A percentile compares a stretch with the other conserved stretches of the same genome.
These are phyloP conservation scores for Copromyces sp. DNA, from an alignment of 495 filamentous ascomycete genomes.

Conservation along the genomic window DNA sequence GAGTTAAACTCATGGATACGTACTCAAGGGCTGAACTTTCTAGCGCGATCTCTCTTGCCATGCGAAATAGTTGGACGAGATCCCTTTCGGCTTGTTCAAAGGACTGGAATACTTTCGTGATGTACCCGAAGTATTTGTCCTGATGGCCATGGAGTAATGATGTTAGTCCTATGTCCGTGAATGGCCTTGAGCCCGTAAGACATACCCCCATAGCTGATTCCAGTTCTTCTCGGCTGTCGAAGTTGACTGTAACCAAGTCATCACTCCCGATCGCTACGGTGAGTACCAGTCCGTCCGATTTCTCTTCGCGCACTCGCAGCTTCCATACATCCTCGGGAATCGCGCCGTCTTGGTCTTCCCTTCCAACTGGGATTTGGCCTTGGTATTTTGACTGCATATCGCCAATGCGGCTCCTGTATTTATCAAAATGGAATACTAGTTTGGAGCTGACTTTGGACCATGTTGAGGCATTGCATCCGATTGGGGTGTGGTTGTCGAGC, in stretches of 20 bases:
- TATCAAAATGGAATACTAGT: not conserved
- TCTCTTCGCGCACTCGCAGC: not conserved
- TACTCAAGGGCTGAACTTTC: slow-evolving; percentile 8
- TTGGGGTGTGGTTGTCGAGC: slow-evolving; percentile 1
- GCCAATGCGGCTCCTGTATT: not conserved
- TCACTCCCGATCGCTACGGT: not conserved
- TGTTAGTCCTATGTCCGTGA: not conserved
- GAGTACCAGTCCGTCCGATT: not conserved
- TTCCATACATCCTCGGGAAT: not conserved
- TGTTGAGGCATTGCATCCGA: not conserved
- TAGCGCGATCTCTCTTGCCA: not conserved
- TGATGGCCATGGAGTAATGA: not conserved
- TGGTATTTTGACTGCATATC: not conserved
- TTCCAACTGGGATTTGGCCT: not conserved
- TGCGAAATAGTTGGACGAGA: not conserved
- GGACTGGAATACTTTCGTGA: slow-evolving; percentile 7
- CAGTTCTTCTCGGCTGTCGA: not conserved
- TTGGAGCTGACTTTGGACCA: not conserved
- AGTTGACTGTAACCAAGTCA: not conserved
- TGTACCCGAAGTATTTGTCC: slow-evolving; percentile 13
- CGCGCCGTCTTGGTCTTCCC: not conserved
- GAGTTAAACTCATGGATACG: not conserved
- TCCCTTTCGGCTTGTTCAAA: slow-evolving; percentile 6
- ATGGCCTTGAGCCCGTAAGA: not conserved
- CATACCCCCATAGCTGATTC: not conserved